Percentiles rank a stretch among this genome's conserved stretches.
Conservation (phyloP, 306 rosid genomes). For the Ochetophila trinervis region DNA sequence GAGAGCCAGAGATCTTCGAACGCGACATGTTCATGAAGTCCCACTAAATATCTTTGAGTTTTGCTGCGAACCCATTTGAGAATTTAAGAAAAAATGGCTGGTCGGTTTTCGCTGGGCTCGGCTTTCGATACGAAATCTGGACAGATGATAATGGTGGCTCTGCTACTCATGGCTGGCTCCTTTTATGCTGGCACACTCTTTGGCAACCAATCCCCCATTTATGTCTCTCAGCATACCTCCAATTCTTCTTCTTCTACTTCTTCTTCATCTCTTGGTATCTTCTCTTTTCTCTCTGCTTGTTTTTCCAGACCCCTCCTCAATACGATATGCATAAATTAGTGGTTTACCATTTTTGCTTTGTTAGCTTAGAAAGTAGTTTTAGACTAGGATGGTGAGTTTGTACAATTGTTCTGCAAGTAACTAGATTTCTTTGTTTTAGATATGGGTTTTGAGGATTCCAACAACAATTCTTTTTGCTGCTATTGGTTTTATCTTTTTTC, state of each 20-base stretch:
- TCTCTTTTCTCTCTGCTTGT: neutral
- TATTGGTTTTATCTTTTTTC: too few relatives aligned
- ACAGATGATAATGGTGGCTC: constrained; percentile 49
- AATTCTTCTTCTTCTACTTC: constrained; percentile 31
- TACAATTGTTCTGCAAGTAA: neutral
- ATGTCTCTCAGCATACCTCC: constrained; percentile 46
- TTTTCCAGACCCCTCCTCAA: neutral
- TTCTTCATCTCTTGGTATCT: constrained; percentile 22
- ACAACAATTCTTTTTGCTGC: too few relatives aligned
- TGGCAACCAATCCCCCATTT: constrained; percentile 62
- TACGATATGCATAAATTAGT: neutral
- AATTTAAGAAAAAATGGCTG: constrained; percentile 24
- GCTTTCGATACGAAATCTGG: constrained; percentile 63
- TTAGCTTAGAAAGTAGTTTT: neutral
- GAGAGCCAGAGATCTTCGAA: neutral
- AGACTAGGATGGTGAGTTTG: neutral
- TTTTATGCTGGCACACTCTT: constrained; percentile 69
- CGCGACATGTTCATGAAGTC: neutral
- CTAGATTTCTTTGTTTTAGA: neutral
- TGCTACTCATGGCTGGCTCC: constrained; percentile 63
- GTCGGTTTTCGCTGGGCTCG: constrained; percentile 27
- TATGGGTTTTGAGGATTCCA: too few relatives aligned
- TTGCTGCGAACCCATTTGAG: constrained; percentile 15
- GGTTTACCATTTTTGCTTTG: neutral
- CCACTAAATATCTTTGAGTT: neutral